Evolutionary conservation across 2,329 filamentous ascomycete genomes (phyloP), one percentile per base, ranked within the genome.

Genomic region (Pseudogymnoascus sp.): DNA sequence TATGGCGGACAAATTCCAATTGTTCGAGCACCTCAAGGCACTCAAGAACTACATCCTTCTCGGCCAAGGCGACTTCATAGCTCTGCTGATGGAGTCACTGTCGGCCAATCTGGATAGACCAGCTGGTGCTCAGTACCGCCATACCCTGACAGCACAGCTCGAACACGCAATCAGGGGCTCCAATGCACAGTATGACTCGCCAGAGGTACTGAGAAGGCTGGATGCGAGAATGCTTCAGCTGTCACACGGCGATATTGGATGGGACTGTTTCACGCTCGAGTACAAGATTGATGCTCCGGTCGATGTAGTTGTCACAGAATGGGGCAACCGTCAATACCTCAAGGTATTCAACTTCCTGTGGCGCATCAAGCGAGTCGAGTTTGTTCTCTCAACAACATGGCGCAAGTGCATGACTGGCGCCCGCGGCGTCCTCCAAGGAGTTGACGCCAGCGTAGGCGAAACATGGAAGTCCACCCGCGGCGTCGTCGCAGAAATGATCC

Each of bases 311-410:
- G 92, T 99, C 39, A 97, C 93, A 0, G 91, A 95, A 41, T 97
- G 92, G 84, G 92, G 92, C 50, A 93, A 90, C 66, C 89, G 93
- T 21, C 93, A 99, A 72, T 99, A 99, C 72, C 86, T 99, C 68
- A 97, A 97, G 72, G 91, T 99, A 8, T 99, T 99, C 82, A 99
- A 99, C 75, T 97, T 99, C 71, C 82, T 99, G 2, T 99, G 94
- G 93, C 88, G 94, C 65, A 91, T 99, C 71, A 99, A 99, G 76
- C 88, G 94, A 29, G 94, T 99, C 59, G 94, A 99, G 71, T 99
- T 97, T 70, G 92, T 90, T 0, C 83, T 99, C 1, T 84, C 88
- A 4, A 91, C 89, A 10, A 94, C 91, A 40, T 99, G 94, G 92
- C 86, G 94, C 62, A 89, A 92, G 66, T 96, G 89, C 74, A 97